Percentiles rank a stretch among this genome's conserved stretches.
phyloP scores from a whole-genome alignment of 805 yeast species.

The Hanseniaspora lindneri region DNA sequence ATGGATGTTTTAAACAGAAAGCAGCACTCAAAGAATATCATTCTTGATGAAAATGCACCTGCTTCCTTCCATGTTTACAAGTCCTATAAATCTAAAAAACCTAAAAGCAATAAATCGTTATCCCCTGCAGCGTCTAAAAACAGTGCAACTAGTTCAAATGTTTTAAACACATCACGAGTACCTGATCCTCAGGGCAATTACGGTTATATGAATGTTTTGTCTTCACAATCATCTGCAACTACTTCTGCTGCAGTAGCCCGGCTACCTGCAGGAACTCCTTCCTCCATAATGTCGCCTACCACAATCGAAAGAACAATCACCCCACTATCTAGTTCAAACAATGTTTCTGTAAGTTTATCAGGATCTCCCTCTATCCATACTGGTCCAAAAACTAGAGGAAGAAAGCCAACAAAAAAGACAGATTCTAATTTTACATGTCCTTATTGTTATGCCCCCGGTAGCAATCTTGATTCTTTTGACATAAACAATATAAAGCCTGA shows the following conservation, averaged over 20 bases:
- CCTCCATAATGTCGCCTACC: not conserved
- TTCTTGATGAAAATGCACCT: constrained; percentile 12
- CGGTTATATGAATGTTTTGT: not conserved
- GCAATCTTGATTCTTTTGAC: not conserved
- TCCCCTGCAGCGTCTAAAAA: not conserved
- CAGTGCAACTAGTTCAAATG: too few relatives aligned
- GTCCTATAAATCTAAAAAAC: constrained; percentile 9
- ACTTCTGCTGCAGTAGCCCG: not conserved
- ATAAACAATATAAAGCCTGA: constrained; percentile 18
- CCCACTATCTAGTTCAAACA: not conserved
- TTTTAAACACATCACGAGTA: too few relatives aligned
- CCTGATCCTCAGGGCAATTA: too few relatives aligned
- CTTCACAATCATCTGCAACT: not conserved
- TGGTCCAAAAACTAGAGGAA: constrained; percentile 6
- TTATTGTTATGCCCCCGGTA: constrained; percentile 1
- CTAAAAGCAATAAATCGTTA: not conserved
- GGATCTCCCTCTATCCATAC: not conserved
- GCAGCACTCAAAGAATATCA: constrained; percentile 10
- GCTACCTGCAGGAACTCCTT: not conserved
- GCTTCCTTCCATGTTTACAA: constrained; percentile 15
- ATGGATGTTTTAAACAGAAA: not conserved
- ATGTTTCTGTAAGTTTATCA: not conserved
- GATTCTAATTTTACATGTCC: constrained; percentile 10
- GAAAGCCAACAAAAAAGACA: constrained; percentile 11
- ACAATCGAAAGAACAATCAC: not conserved